Base-by-base conservation (phyloP, 148 eudicot genomes). In the Rhododendron griersonianum region DNA sequence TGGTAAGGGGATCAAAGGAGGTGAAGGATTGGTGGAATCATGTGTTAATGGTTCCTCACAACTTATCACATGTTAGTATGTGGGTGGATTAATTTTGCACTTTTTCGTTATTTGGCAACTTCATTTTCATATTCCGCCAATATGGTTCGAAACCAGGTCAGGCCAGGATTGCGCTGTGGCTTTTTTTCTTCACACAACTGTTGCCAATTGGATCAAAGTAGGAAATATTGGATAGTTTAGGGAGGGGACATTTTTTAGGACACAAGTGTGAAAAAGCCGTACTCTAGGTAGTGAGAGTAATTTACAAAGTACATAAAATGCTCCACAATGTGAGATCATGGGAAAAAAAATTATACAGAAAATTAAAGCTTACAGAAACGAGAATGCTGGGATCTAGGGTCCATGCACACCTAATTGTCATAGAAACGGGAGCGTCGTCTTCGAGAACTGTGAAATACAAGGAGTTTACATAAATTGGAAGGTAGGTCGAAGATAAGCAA, bases 371-470 rank as follows among this genome's bases (percentile, higher is more conserved):
- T 63, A 84, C 75, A 39, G 82, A 61, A 53, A 78, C 1, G 28
- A 33, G 45, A 57, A 19, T 69, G 57, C 81, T 15, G 67, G 7
- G 13, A 67, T 47, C 57, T n/a, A 13, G 33, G 74, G 25, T 41
- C 57, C 47, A 6, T n/a, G 84, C 89, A 80, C 89, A 91, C 93
- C 94, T 94, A 95, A 87, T 85, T 90, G 90, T 91, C 93, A 91
- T 89, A 86, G 91, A 94, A 92, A 93, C 94, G 98, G 87, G 94
- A 93, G 75, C 90, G 98, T 30, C 96, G 93, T 91, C 98, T 94
- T 87, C 94, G 91, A 80, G 94, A 93, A 91, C 98, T 95, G 95
- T 71, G 61, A 75, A 79, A 48, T 39, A 85, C 83, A 37, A 85
- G 11, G 81, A 78, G 15, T 25, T 9, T 78, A 9, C 65, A 75